phyloP scores from a whole-genome alignment of 768 basidiomycete genomes.

The Termitomyces sp. region DNA sequence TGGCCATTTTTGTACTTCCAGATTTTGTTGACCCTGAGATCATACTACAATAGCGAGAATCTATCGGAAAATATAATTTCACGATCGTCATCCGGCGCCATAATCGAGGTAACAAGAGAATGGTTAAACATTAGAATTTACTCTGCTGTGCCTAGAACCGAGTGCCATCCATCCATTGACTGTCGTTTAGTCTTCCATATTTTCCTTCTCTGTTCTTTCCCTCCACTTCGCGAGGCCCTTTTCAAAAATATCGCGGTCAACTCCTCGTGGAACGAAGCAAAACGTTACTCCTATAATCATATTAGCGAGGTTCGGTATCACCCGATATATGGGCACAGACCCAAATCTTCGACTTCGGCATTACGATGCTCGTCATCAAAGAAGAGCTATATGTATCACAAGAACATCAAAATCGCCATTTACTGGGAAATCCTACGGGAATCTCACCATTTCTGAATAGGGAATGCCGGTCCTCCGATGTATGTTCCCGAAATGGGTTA shows the following conservation, averaged over 20 bases:
- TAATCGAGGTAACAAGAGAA: background rate
- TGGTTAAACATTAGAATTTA: background rate
- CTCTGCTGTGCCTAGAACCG: no score
- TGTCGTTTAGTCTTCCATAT: conserved; percentile 18
- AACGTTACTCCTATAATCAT: conserved; percentile 71
- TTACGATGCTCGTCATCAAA: conserved; percentile 72
- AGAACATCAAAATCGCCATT: background rate
- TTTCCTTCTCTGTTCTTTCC: conserved; percentile 23
- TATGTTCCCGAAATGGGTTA: conserved; percentile 72
- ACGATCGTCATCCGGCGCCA: background rate
- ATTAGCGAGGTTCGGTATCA: background rate
- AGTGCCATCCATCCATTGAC: no score
- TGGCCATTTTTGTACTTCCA: background rate
- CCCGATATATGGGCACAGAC: conserved; percentile 22
- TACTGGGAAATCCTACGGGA: background rate
- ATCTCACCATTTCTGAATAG: conserved; percentile 69
- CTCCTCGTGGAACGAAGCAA: conserved; percentile 58
- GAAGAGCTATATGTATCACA: conserved; percentile 45
- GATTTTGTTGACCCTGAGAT: background rate
- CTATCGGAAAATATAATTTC: background rate
- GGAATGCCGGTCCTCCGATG: conserved; percentile 72
- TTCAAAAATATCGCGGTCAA: conserved; percentile 59
- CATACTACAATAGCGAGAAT: background rate
- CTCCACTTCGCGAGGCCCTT: conserved; percentile 73
- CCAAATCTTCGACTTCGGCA: conserved; percentile 56